A percentile compares a stretch with the other conserved stretches of the same genome.
Evolutionary conservation across 495 filamentous ascomycete genomes (phyloP).

Genomic region (Penicillium macrosclerotiorum): DNA sequence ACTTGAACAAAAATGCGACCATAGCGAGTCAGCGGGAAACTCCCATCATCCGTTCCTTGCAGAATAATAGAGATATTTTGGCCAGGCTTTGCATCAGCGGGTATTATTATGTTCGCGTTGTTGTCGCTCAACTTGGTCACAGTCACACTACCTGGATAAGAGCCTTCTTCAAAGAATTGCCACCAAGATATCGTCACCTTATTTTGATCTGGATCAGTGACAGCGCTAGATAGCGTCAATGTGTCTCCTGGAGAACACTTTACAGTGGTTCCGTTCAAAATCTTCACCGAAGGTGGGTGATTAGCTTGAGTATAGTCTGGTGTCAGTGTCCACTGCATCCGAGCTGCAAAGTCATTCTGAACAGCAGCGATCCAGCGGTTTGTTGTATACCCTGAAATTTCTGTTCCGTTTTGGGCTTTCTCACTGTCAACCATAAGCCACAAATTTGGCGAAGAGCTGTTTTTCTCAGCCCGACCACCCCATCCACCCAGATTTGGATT

Average conservation of each 20-base stretch:
- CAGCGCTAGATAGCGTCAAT: slow-evolving; percentile 4
- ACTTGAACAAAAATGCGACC: slow-evolving; percentile 8
- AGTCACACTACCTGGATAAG: slow-evolving; percentile 9
- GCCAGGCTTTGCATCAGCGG: slow-evolving; percentile 7
- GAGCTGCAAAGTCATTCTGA: slow-evolving; percentile 45
- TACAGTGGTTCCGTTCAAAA: slow-evolving; percentile 5
- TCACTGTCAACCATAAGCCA: slow-evolving; percentile 22
- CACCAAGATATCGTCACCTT: slow-evolving; percentile 12
- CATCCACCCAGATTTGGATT: slow-evolving; percentile 39
- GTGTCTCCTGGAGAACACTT: slow-evolving; percentile 2
- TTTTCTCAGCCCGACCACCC: slow-evolving; percentile 37
- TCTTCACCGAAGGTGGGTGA: slow-evolving; percentile 20
- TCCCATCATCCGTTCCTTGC: slow-evolving; percentile 11
- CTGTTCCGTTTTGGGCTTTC: slow-evolving; percentile 1
- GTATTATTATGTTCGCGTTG: slow-evolving; percentile 2
- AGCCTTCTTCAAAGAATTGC: slow-evolving; percentile 14
- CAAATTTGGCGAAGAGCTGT: slow-evolving; percentile 36
- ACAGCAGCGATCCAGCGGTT: slow-evolving; percentile 37
- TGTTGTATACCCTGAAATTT: slow-evolving; percentile 4
- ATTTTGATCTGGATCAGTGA: slow-evolving; percentile 11
- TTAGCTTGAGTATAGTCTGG: slow-evolving; percentile 23
- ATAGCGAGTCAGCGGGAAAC: slow-evolving; percentile 12
- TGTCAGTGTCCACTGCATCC: slow-evolving; percentile 41
- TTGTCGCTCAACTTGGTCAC: not conserved
- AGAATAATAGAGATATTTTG: slow-evolving; percentile 15